A percentile compares a stretch with the other conserved stretches of the same genome.
Conservation (phyloP, 805 yeast genomes). For the Pichia scutulata region DNA sequence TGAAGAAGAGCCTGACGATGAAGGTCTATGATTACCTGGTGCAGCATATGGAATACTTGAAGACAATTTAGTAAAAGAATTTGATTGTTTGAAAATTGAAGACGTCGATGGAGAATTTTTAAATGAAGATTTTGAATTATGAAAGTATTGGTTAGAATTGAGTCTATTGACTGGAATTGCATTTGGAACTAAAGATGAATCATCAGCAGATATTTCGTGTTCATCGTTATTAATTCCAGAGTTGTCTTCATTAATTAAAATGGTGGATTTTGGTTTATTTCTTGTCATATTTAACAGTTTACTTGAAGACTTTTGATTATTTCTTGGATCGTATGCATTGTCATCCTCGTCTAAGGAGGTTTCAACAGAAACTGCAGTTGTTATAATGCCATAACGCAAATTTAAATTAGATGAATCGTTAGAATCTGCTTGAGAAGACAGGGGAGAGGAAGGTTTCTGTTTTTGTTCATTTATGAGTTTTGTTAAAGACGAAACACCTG, state of each 20-base stretch:
- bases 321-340: constrained; percentile 11
- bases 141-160: background rate
- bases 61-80: constrained; percentile 38
- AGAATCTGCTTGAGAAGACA: constrained; percentile 7
- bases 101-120: constrained; percentile 5
- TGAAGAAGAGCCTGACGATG: constrained; percentile 19
- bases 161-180: background rate
- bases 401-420: constrained; percentile 3
- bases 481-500: constrained; percentile 28
- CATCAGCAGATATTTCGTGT: background rate
- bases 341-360: constrained; percentile 25
- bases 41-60: constrained; percentile 63
- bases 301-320: background rate
- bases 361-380: constrained; percentile 29
- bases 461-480: constrained; percentile 27
- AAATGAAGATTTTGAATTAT: constrained; percentile 1
- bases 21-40: constrained; percentile 47
- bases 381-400: constrained; percentile 22
- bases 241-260: background rate
- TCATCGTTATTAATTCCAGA: background rate
- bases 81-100: constrained; percentile 11
- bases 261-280: constrained; percentile 1
- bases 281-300: background rate
- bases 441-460: constrained; percentile 12
- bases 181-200: background rate